Evolutionary conservation across 208 protist genomes (phyloP), one percentile per base, ranked within the genome.

Genomic region (Giardia duodenalis): DNA sequence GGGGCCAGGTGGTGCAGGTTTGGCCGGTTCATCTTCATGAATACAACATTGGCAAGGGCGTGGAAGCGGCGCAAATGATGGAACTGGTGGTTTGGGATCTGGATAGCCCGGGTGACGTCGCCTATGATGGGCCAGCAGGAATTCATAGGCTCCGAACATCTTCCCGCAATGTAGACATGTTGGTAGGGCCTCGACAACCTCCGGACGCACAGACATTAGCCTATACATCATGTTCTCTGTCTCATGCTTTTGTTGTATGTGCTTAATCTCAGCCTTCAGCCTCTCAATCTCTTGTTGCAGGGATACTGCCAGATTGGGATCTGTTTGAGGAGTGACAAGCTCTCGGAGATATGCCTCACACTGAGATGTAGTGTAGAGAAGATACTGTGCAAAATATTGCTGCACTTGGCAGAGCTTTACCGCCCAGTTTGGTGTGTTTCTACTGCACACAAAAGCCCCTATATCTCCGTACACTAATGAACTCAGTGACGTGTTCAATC

Each of bases 111-210:
- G 86, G 44, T 89, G 86, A 4, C 86, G 4, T 45, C 86, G 4
- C 39, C 3, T 45, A 89, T 89, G 44, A 45, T 89, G 86, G 4
- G 4, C 4, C 3, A 89, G 22, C 42, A 89, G 44, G 42, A 89
- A 89, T n/a, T 45, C 4, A 89, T 89, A 89, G 44, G 4, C 86
- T 89, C 86, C 86, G 44, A 89, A 89, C 42, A 42, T 42, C 42
- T 89, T 89, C 4, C 86, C 86, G 42, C 86, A 89, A 19, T 46
- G 19, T 89, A 89, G 42, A 89, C 86, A 89, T 89, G 19, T n/a
- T 89, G 86, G 86, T 42, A 89, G 4, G 42, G 4, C 22, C 42
- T 89, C 86, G 4, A 89, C 39, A 46, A 45, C 4, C 42, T 89
- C 86, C 4, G 86, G 86, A 46, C 42, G 4, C 42, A 89, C 4